Conservation (phyloP, 768 basidiomycete genomes). For the Mycena venus region DNA sequence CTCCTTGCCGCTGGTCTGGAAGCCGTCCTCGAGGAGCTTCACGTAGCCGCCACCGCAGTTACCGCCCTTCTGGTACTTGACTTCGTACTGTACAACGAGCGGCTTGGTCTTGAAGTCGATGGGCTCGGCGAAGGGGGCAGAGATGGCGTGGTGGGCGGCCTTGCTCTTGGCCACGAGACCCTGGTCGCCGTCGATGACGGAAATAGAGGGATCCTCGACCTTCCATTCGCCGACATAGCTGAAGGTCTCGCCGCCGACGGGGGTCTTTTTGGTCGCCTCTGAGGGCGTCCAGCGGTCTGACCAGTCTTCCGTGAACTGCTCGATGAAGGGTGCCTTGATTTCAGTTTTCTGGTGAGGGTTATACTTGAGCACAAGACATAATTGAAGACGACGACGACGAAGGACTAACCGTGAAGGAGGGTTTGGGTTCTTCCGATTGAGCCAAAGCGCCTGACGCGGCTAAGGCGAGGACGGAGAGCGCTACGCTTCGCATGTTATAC, state of each 20-base stretch:
- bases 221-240: conserved; percentile 98
- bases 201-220: conserved; percentile 88
- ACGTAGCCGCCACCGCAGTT: conserved; percentile 99
- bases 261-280: conserved; percentile 97
- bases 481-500: conserved; percentile 89
- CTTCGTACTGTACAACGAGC: conserved; percentile 97
- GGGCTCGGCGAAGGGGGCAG: conserved; percentile 85
- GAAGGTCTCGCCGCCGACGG: conserved; percentile 95
- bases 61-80: conserved; percentile 99
- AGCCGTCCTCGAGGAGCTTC: conserved; percentile 94
- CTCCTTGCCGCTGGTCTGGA: conserved; percentile 93
- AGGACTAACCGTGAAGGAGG: conserved; percentile 74
- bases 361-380: conserved; percentile 31
- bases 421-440: conserved; percentile 72
- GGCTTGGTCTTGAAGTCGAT: conserved; percentile 88
- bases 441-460: conserved; percentile 76
- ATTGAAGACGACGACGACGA: conserved; percentile 25
- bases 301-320: conserved; percentile 97
- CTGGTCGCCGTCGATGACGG: conserved; percentile 86
- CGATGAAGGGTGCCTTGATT: conserved; percentile 91
- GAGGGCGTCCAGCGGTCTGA: conserved; percentile 94
- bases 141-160: conserved; percentile 99
- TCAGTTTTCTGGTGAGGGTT: conserved; percentile 68
- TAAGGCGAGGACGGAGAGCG: conserved; percentile 81
- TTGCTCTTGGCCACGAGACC: conserved; percentile 97